Base-by-base conservation (phyloP, 805 yeast species). In the Cyberlindnera maclurae region DNA sequence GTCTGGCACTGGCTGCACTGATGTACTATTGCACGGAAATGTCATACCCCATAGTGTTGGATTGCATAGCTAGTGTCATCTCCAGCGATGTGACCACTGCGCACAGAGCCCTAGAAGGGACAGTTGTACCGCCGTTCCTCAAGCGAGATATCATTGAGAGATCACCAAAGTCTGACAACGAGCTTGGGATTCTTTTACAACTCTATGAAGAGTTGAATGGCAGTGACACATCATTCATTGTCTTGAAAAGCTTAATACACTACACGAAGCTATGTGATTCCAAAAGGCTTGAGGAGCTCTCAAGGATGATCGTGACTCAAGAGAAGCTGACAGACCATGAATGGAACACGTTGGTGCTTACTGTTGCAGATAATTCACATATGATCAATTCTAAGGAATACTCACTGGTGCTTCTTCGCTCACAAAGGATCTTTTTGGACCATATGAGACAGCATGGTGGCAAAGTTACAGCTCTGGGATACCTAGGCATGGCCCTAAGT, bases 41-140 rank as follows among this genome's bases (percentile, higher is more conserved):
- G 11, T 34, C 41, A 8, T 39, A 38, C 26, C 16, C 37, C 3
- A 51, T 47, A 7, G 13, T 52, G 5, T 26, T 37, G 13, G 20
- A 12, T 6, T 46, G 48, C 50, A 39, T 50, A 3, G 38, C 42
- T 6, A 62, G 69, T 5, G 44, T 68, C 0, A 31, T 46, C 4
- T 51, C 73, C 0, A 45, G 59, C 1, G 50, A 45, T 29, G 54
- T 70, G 10, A 44, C 54, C 6, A 51, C 48, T 2, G 61, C 70
- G 4, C 68, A 72, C 40, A 29, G 42, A 3, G 42, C 60, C 2
- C 47, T 71, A 9, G 35, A 59, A 0, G 57, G 60, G 13, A 41
- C 54, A 9, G 38, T 52, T 2, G 55, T 68, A 12, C 76, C 77
- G 0, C 47, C 63, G 1, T 67, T 63, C 48, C 57, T 71, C 1